phyloP scores from a whole-genome alignment of 2,329 filamentous ascomycete species.

The Elsinoe arachidis region DNA sequence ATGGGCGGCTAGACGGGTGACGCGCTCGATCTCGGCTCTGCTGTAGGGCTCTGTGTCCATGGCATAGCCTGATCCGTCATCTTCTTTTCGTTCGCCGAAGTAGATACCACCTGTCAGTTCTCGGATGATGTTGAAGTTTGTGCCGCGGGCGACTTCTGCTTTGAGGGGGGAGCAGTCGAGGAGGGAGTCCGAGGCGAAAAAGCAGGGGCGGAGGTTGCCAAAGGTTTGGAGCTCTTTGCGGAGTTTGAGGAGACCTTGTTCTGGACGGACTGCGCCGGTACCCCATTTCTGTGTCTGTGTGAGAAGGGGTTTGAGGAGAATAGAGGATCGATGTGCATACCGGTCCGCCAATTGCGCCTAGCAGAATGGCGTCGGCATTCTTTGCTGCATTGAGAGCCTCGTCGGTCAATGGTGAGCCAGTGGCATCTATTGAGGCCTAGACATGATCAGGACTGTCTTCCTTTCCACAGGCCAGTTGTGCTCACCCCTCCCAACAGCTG shows the following conservation, averaged over 20 bases:
- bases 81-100: conserved; percentile 82
- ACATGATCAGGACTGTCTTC: conserved; percentile 6
- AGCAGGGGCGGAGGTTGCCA: conserved; percentile 92
- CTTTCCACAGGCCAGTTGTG: conserved; percentile 22
- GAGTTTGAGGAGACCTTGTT: conserved; percentile 82
- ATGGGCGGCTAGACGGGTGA: conserved; percentile 72
- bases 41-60: conserved; percentile 84
- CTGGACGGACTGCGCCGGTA: conserved; percentile 75
- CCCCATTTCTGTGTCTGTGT: conserved; percentile 66
- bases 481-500: conserved; percentile 87
- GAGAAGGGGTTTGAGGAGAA: conserved; percentile 8
- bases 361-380: conserved; percentile 76
- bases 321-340: conserved; percentile 32
- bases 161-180: conserved; percentile 82
- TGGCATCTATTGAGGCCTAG: conserved; percentile 80
- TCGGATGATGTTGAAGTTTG: conserved; percentile 86
- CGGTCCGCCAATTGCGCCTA: conserved; percentile 91
- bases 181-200: conserved; percentile 81
- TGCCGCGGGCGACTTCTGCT: conserved; percentile 72
- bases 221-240: conserved; percentile 92
- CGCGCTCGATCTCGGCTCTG: conserved; percentile 74
- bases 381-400: conserved; percentile 76
- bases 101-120: conserved; percentile 92
- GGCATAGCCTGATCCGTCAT: conserved; percentile 64
- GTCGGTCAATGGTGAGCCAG: conserved; percentile 70